Base-by-base conservation (phyloP, 805 yeast genomes). In the Hanseniaspora lindneri region DNA sequence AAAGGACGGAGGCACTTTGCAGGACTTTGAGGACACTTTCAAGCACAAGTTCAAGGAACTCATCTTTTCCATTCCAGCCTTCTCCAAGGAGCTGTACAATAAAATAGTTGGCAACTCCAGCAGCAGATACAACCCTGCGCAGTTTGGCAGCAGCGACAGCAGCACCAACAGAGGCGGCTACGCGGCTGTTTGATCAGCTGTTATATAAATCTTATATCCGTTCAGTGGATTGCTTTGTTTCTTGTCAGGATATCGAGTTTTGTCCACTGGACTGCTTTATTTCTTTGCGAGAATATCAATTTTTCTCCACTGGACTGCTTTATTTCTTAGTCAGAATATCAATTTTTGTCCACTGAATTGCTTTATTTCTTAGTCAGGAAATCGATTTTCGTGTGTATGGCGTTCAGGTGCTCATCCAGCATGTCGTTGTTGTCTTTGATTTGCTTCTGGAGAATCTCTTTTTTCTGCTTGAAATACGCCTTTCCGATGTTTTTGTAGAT, bases 401-500 rank as follows among this genome's bases (percentile, higher is more conserved):
- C 76, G 52, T 71, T 72, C 53, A 76, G 63, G 54, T 78, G 76
- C 16, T 82, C 94, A 47, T 70, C 60, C 51, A 77, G 70, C 14
- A 68, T 74, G 36, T 64, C 62, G 53, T 74, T 75, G 54, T 83
- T 85, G 20, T 63, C 59, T 20, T 67, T 59, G 29, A 85, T 63
- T 44, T 69, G 70, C 11, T 60, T 57, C 40, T 72, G 61, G 62
- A 83, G 83, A 3, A 67, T 70, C 20, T 59, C 40, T 9, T 62
- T 64, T 25, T 57, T 62, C 49, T 64, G 65, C 33, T 60, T 41
- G 2, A 81, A 64, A 60, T 81, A 83, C 27, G 85, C 75, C 63
- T 81, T 82, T 25, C 96, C 96, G 30, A 84, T 75, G 4, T 94
- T 84, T 59, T 83, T 76, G 92, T 94, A 87, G 4, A 87, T 88